These are phyloP conservation scores for Striga hermonthica DNA, from an alignment of 305 asterid genomes.

Conservation along the genomic window DNA sequence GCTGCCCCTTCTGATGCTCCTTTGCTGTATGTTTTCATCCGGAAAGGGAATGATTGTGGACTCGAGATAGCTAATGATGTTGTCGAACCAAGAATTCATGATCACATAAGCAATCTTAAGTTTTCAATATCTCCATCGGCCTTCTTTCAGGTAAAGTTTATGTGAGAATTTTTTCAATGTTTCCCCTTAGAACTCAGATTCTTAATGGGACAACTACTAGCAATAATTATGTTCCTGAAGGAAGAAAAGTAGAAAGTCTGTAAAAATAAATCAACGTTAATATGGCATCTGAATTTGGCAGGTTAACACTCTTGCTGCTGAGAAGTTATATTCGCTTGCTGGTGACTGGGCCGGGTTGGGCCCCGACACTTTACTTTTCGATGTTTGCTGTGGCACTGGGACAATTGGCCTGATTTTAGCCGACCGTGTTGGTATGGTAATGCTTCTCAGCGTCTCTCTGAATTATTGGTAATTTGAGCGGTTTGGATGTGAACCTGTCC, in stretches of 20 bases:
- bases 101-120: slow-evolving; percentile 66
- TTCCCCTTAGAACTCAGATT: background rate
- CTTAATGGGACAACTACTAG: background rate
- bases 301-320: slow-evolving; percentile 98
- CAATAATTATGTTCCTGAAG: background rate
- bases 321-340: slow-evolving; percentile 84
- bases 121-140: slow-evolving; percentile 94
- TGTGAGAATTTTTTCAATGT: slow-evolving; percentile 2
- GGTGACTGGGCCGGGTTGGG: slow-evolving; percentile 96
- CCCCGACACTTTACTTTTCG: slow-evolving; percentile 87
- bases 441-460: slow-evolving; percentile 34
- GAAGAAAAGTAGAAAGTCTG: slow-evolving; percentile 10
- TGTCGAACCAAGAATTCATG: slow-evolving; percentile 77
- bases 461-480: background rate
- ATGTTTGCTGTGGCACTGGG: slow-evolving; percentile 97
- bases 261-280: slow-evolving; percentile 4
- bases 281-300: slow-evolving; percentile 37
- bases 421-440: slow-evolving; percentile 98
- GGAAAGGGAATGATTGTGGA: slow-evolving; percentile 46
- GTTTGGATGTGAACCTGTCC: background rate
- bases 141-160: slow-evolving; percentile 75
- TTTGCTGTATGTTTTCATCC: slow-evolving; percentile 48
- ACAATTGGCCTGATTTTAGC: slow-evolving; percentile 90
- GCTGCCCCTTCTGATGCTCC: slow-evolving; percentile 94
- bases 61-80: slow-evolving; percentile 42